These are phyloP conservation scores for Thalia dealbata DNA, from an alignment of 176 grass and related monocot species.

Conservation along the genomic window DNA sequence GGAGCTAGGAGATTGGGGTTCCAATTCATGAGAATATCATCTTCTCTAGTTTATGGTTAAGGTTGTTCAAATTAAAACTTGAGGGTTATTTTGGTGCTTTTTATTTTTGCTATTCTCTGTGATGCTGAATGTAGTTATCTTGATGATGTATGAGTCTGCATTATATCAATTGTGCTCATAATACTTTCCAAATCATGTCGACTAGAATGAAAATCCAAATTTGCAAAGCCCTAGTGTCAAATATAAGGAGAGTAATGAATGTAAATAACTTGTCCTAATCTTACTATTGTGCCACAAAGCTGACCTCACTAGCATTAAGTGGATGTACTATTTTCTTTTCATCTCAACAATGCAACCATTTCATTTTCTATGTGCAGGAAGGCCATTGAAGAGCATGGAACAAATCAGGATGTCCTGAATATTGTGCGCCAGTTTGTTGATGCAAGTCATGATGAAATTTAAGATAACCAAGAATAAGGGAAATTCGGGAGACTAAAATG, in stretches of 20 bases:
- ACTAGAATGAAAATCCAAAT: not conserved
- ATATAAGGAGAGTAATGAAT: not conserved
- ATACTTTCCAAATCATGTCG: not conserved
- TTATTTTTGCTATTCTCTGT: not conserved
- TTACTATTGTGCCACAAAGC: not conserved
- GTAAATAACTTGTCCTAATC: not conserved
- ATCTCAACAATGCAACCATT: not conserved
- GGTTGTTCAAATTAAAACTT: too few relatives aligned
- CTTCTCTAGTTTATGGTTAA: too few relatives aligned
- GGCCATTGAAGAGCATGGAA: constrained; percentile 63
- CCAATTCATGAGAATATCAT: too few relatives aligned
- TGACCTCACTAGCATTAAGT: not conserved
- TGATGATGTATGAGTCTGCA: not conserved
- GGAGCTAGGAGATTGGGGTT: too few relatives aligned
- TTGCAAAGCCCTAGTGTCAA: too few relatives aligned
- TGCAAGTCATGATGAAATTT: constrained; percentile 68
- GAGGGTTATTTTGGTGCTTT: too few relatives aligned
- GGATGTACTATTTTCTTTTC: not conserved
- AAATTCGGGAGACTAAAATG: not conserved
- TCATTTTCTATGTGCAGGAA: constrained; percentile 55
- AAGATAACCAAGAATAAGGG: constrained; percentile 34
- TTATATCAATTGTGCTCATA: too few relatives aligned
- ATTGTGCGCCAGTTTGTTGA: constrained; percentile 64
- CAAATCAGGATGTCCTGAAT: constrained; percentile 49
- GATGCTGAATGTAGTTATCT: not conserved